Percentiles rank a stretch among this genome's conserved stretches.
Conservation (phyloP, 805 yeast genomes). For the Osmozyma mogii region DNA sequence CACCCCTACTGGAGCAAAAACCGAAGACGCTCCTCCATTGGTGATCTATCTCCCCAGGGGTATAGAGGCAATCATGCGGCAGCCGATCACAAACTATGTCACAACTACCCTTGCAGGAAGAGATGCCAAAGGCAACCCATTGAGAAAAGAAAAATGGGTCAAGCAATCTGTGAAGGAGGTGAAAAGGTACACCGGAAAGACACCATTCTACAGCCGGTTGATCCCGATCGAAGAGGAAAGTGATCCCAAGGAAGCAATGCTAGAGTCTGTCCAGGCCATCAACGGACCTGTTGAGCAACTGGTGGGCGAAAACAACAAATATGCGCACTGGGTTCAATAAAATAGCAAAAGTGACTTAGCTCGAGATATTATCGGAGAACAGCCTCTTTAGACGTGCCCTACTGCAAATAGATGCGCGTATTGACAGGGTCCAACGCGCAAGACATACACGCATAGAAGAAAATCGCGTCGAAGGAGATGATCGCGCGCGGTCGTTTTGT, state of each 20-base stretch:
- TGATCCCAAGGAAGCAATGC: conserved; percentile 1
- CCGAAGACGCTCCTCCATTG: conserved; percentile 18
- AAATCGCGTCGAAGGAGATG: conserved; percentile 2
- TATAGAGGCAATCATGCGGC: conserved; percentile 45
- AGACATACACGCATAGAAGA: neutral
- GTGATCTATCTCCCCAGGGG: conserved; percentile 48
- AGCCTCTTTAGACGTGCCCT: neutral
- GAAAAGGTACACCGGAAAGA: conserved; percentile 13
- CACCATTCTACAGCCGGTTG: conserved; percentile 9
- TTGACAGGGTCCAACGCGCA: neutral
- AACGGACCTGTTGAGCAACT: conserved; percentile 1
- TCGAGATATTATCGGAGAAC: neutral
- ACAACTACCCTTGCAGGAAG: conserved; percentile 27
- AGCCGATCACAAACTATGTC: conserved; percentile 39
- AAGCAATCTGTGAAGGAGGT: conserved; percentile 13
- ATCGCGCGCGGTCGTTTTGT: neutral
- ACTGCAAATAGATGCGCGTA: neutral
- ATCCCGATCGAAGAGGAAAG: conserved; percentile 1
- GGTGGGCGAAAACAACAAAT: neutral
- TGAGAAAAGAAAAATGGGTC: conserved; percentile 16
- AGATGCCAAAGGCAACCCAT: conserved; percentile 15
- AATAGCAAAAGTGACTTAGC: no score
- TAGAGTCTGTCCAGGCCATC: neutral
- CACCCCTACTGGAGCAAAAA: conserved; percentile 46
- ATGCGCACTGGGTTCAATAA: conserved; percentile 4